Evolutionary conservation across 805 yeast species (phyloP).

Genomic region (Komagataella mondaviorum): DNA sequence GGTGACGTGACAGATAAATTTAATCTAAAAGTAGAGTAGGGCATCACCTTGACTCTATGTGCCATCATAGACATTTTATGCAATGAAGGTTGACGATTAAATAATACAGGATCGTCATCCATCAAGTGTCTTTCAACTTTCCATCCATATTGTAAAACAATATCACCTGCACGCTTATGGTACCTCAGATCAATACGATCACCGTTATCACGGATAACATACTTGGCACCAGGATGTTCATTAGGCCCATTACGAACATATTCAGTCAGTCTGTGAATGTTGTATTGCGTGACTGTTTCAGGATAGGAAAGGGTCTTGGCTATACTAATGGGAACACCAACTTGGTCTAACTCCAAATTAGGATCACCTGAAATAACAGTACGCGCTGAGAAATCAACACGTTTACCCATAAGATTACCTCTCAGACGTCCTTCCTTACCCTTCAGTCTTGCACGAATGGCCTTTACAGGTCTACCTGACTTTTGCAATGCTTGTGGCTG

Average conservation of each 20-base stretch:
- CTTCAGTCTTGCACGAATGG: conserved; percentile 97
- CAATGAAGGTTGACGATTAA: conserved; percentile 97
- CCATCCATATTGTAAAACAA: conserved; percentile 97
- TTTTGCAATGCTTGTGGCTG: conserved; percentile 98
- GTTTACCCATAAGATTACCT: conserved; percentile 98
- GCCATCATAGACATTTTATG: conserved; percentile 99
- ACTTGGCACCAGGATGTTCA: conserved; percentile 99
- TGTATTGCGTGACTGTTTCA: conserved; percentile 94
- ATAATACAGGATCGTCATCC: conserved; percentile 95
- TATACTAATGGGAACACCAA: conserved; percentile 95
- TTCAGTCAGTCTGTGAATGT: conserved; percentile 86
- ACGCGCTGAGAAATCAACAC: conserved; percentile 98
- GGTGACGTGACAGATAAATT: conserved; percentile 97
- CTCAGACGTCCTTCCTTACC: conserved; percentile 99
- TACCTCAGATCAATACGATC: conserved; percentile 96
- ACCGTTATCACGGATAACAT: conserved; percentile 96
- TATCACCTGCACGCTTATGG: conserved; percentile 96
- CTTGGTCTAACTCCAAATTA: conserved; percentile 92
- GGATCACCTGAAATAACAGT: conserved; percentile 99
- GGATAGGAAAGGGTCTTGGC: conserved; percentile 95
- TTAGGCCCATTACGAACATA: conserved; percentile 96
- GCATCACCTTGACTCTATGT: conserved; percentile 96
- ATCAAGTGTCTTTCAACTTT: conserved; percentile 95
- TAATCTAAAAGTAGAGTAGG: conserved; percentile 93
- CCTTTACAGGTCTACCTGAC: conserved; percentile 96